Percentiles rank a stretch among this genome's conserved stretches.
These are phyloP conservation scores for Penicillium sp. DNA, from an alignment of 2,329 filamentous ascomycete species.

Conservation along the genomic window DNA sequence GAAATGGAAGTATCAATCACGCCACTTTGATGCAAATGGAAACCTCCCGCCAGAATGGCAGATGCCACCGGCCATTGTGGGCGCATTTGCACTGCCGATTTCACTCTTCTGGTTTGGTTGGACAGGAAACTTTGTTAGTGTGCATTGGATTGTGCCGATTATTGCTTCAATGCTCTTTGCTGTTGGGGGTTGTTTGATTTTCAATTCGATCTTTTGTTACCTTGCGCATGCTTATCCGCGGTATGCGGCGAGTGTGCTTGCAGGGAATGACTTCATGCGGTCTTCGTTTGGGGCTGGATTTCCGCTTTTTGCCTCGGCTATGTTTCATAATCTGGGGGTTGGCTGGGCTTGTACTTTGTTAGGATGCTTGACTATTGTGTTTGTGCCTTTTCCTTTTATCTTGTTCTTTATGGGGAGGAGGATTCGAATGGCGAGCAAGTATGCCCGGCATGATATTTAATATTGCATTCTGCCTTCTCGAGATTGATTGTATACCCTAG, in stretches of 20 bases:
- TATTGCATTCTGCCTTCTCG: background rate
- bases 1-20: constrained; percentile 22
- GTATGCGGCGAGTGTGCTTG: constrained; percentile 70
- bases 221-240: constrained; percentile 71
- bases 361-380: constrained; percentile 27
- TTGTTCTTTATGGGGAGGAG: constrained; percentile 12
- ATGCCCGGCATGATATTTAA: constrained; percentile 23
- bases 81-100: constrained; percentile 60
- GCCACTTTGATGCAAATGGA: constrained; percentile 17
- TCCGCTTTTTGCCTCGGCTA: constrained; percentile 31
- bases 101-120: constrained; percentile 69
- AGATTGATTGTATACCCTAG: background rate
- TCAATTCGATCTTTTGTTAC: constrained; percentile 73
- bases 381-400: constrained; percentile 45
- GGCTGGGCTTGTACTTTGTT: constrained; percentile 33
- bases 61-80: constrained; percentile 64
- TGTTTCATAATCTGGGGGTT: constrained; percentile 35
- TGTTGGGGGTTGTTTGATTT: constrained; percentile 69
- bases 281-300: constrained; percentile 52
- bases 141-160: constrained; percentile 67
- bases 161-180: constrained; percentile 64
- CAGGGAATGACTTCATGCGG: constrained; percentile 70
- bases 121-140: constrained; percentile 57
- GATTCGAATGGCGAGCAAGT: constrained; percentile 22
- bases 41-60: constrained; percentile 39